These are phyloP conservation scores for Bimuria novae-zelandiae DNA, from an alignment of 2,329 filamentous ascomycete genomes.

Conservation along the genomic window DNA sequence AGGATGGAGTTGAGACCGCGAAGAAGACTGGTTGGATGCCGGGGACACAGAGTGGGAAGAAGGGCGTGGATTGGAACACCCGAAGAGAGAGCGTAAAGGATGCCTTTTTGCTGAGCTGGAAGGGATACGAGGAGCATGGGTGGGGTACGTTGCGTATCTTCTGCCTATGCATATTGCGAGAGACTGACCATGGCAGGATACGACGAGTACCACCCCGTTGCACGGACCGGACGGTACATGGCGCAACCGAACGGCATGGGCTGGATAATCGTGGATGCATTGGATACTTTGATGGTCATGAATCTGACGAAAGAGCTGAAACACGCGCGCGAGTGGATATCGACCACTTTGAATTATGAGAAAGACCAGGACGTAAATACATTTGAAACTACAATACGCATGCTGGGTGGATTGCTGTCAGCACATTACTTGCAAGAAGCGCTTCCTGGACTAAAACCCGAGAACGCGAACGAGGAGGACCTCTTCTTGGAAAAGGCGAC, in stretches of 20 bases:
- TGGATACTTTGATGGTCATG: constrained; percentile 98
- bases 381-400: constrained; percentile 97
- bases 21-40: constrained; percentile 35
- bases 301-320: constrained; percentile 85
- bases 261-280: constrained; percentile 96
- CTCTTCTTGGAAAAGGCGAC: constrained; percentile 95
- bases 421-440: constrained; percentile 92
- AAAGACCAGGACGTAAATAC: constrained; percentile 96
- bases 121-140: constrained; percentile 87
- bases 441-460: constrained; percentile 77
- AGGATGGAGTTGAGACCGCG: constrained; percentile 40
- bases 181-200: constrained; percentile 52
- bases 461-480: constrained; percentile 78
- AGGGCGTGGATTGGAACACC: constrained; percentile 70
- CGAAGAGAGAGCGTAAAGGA: constrained; percentile 83
- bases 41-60: constrained; percentile 36
- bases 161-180: constrained; percentile 19
- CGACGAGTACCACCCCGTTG: constrained; percentile 85
- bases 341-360: constrained; percentile 79
- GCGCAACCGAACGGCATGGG: constrained; percentile 79
- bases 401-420: constrained; percentile 90
- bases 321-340: constrained; percentile 87
- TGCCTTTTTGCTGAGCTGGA: constrained; percentile 90
- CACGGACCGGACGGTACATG: constrained; percentile 83
- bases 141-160: constrained; percentile 72